Evolutionary conservation across 768 basidiomycete genomes (phyloP).

Genomic region (Omphalotus guepiniiformis): DNA sequence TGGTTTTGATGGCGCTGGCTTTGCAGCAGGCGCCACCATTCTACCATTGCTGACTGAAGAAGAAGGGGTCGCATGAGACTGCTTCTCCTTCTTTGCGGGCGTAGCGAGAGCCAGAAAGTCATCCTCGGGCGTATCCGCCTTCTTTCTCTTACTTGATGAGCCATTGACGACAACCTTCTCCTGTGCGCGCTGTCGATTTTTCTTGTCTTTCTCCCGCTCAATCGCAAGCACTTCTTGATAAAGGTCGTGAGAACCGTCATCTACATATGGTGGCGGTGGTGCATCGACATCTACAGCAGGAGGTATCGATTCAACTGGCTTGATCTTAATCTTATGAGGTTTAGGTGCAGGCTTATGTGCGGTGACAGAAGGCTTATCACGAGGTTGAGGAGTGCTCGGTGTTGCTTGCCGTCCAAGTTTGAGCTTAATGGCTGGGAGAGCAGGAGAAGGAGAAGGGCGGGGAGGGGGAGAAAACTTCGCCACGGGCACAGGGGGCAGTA

Average conservation of each 20-base stretch:
- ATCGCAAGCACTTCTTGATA: constrained; percentile 80
- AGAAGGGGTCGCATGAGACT: constrained; percentile 37
- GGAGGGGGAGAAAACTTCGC: constrained; percentile 25
- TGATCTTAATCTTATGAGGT: constrained; percentile 24
- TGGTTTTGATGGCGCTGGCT: constrained; percentile 46
- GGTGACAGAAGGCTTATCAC: neutral
- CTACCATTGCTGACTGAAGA: constrained; percentile 11
- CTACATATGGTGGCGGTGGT: constrained; percentile 62
- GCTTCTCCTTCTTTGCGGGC: constrained; percentile 55
- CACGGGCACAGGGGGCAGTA: constrained; percentile 35
- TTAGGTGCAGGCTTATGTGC: constrained; percentile 13
- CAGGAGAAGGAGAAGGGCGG: constrained; percentile 24
- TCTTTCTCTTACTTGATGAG: constrained; percentile 56
- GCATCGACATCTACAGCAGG: constrained; percentile 18
- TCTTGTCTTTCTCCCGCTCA: constrained; percentile 61
- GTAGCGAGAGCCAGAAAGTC: constrained; percentile 61
- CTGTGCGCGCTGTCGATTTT: constrained; percentile 41
- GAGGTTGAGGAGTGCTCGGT: neutral
- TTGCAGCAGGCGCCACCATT: constrained; percentile 21
- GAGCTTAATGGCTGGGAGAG: constrained; percentile 63
- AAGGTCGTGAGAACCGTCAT: constrained; percentile 80
- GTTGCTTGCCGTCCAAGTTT: constrained; percentile 36
- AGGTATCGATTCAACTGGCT: neutral
- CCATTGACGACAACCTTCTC: constrained; percentile 37
- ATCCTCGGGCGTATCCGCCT: constrained; percentile 39